Evolutionary conservation across 169 alveolate species (phyloP), one percentile per base, ranked within the genome.

Genomic region (Plasmodium gonderi): DNA sequence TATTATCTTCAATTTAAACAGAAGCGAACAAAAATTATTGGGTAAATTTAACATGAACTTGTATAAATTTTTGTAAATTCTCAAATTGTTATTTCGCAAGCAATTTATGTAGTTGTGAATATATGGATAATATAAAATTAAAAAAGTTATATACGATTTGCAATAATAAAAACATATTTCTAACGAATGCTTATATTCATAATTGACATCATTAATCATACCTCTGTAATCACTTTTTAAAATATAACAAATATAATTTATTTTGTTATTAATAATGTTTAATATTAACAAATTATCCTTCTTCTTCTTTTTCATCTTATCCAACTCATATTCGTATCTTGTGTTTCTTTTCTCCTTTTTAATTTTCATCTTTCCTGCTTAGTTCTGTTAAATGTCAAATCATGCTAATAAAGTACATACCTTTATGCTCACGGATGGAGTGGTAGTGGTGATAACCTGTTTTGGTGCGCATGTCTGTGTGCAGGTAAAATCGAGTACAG

Each of bases 101-200:
- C 64, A 44, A 36, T 65, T 89, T 67, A 89, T 11, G 17, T 89
- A 89, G 49, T 76, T 54, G 54, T 89, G 89, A 29, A 89, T 29
- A 69, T 89, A 89, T 1, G 94, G 94, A 20, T 89, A 89, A 12
- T 49, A 89, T 36, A 89, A 69, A 45, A 89, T 47, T 77, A 89
- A 79, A 79, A 89, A 89, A 4, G 81, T 42, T 45, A 89, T 77
- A 45, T 77, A 89, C 0, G 91, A 29, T 79, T 89, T 89, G 40
- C 90, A 89, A 47, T 89, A 64, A 65, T 89, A 89, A 68, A 89
- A 89, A 68, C 94, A 89, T 7, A 44, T 76, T 65, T 89, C 94
- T 65, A 89, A 9, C 1, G 94, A 23, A 12, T 68, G 31, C n/a
- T 44, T 89, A 77, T 76, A 69, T 45, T 89, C 94, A 45, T 44